Base-by-base conservation (phyloP, 2,329 filamentous ascomycete species). In the Cercospora beticola region DNA sequence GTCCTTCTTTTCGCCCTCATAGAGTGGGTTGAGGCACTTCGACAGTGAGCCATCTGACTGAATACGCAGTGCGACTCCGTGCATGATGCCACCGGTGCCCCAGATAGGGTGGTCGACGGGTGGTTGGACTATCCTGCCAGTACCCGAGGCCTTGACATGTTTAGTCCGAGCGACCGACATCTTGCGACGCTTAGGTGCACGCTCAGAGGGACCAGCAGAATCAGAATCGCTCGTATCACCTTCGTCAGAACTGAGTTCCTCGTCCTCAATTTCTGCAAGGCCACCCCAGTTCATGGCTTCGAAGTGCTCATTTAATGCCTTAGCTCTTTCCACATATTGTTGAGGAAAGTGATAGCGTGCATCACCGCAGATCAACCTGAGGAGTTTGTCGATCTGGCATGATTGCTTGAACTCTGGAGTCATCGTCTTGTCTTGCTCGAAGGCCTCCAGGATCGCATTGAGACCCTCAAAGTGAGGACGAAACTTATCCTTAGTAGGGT, bases 71-170 rank as follows among this genome's bases (percentile, higher is more conserved):
- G 72, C 69, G 2, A 73, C 49, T 46, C 74, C 74, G 30, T 76
- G 70, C 74, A 76, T 75, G 40, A 75, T 76, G n/a, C 75, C 75
- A 5, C 71, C 14, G 4, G 18, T 14, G 18, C 75, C 74, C 68
- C 74, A 76, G 8, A 76, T 74, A 0, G 72, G 63, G 58, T 75
- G 74, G 52, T 67, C 43, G 14, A 46, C 5, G 7, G 72, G 71
- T 9, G 74, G 72, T 21, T 57, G 65, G 18, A 40, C 4, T n/a
- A 40, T 7, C 5, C 33, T 40, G 14, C 33, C 33, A n/a, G 6
- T 14, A 40, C 5, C 33, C 7, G 14, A 40, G 33, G 14, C 33
- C 5, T 40, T 40, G 33, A 40, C 33, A 14, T 40, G 33, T 40
- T 40, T 40, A 16, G 33, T 40, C 33, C 33, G 33, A 40, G 33